Evolutionary conservation across 768 basidiomycete genomes (phyloP).

Genomic region (Suillus paluster): DNA sequence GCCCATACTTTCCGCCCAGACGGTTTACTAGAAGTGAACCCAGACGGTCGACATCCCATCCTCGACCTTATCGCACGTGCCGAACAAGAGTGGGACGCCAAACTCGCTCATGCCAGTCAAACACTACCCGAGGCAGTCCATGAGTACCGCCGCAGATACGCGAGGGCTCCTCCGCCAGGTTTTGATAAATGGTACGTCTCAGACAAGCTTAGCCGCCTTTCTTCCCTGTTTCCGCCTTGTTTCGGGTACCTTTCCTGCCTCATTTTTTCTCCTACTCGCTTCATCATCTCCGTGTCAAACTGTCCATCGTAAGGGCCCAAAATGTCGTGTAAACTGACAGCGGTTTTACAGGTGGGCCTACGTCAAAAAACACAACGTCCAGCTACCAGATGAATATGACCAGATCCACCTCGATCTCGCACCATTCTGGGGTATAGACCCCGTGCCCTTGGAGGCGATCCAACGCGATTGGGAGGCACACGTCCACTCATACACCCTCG

Average conservation of each 20-base stretch:
- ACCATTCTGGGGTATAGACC: slow-evolving; percentile 48
- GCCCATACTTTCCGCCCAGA: slow-evolving; percentile 29
- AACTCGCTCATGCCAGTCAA: slow-evolving; percentile 40
- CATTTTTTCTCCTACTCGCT: too few species aligned
- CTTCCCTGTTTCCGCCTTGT: too few species aligned
- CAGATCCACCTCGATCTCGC: slow-evolving; percentile 48
- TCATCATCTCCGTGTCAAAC: not conserved
- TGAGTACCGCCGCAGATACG: slow-evolving; percentile 44
- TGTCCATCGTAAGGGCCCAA: too few species aligned
- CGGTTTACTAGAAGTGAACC: slow-evolving; percentile 43
- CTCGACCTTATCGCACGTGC: slow-evolving; percentile 44
- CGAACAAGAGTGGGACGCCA: slow-evolving; percentile 43
- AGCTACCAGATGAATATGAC: slow-evolving; percentile 59
- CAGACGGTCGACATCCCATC: slow-evolving; percentile 47
- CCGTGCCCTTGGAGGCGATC: slow-evolving; percentile 33
- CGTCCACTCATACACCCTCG: slow-evolving; percentile 41
- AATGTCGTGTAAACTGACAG: too few species aligned
- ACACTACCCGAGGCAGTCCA: slow-evolving; percentile 42
- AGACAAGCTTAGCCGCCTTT: not conserved
- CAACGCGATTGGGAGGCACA: slow-evolving; percentile 34
- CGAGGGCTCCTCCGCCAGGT: slow-evolving; percentile 44
- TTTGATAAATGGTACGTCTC: slow-evolving; percentile 52
- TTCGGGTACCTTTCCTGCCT: not conserved
- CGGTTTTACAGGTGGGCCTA: slow-evolving; percentile 47
- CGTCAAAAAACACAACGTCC: slow-evolving; percentile 47